These are phyloP conservation scores for Symbiodinium pilosum DNA, from an alignment of 73 alveolate species.

Conservation along the genomic window DNA sequence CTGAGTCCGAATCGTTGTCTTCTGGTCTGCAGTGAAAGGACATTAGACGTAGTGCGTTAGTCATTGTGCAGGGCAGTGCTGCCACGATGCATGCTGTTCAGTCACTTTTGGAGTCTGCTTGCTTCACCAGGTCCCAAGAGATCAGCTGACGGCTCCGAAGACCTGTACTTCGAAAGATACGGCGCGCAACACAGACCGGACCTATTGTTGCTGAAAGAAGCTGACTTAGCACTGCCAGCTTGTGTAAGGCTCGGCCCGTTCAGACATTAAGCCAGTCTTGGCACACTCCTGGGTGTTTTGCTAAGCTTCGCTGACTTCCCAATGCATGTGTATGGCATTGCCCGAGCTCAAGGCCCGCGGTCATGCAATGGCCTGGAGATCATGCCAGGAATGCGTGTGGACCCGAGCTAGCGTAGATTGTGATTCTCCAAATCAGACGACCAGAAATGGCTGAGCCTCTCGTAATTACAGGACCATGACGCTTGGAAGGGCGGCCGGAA, in stretches of 20 bases:
- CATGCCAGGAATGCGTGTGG: conserved; percentile 31
- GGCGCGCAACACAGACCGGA: background rate
- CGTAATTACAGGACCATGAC: conserved; percentile 25
- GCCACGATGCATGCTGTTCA: background rate
- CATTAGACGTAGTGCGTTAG: too few species aligned
- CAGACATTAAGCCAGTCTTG: background rate
- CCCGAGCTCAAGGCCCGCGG: conserved; percentile 47
- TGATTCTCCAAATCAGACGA: too few species aligned
- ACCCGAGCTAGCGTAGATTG: background rate
- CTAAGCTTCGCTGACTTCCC: background rate
- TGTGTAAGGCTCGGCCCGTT: background rate
- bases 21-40: too few species aligned
- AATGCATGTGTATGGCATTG: too few species aligned
- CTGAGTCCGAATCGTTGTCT: too few species aligned
- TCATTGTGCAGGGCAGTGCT: too few species aligned
- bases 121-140: conserved; percentile 3
- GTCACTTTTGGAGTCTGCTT: background rate
- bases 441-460: background rate
- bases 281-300: background rate
- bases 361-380: conserved; percentile 42
- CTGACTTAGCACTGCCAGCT: too few species aligned
- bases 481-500: conserved; percentile 83
- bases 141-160: background rate
- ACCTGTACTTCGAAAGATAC: background rate
- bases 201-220: too few species aligned